Evolutionary conservation across 1,284 basidiomycete genomes (phyloP), one percentile per base, ranked within the genome.

Genomic region (Ganoderma boninense): DNA sequence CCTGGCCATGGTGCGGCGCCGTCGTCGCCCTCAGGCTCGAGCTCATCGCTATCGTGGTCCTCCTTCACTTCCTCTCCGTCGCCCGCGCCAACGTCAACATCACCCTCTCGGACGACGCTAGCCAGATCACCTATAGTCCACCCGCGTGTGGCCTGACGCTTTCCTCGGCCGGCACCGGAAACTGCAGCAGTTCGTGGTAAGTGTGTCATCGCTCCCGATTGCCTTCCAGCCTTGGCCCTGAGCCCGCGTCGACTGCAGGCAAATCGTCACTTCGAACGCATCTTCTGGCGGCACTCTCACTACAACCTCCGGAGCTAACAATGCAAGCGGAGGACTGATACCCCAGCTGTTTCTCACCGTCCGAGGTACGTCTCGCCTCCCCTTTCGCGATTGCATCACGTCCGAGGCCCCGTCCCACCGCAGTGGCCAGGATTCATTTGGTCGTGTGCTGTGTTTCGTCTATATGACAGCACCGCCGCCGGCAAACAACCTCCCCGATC

Each of bases 271-370:
- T 52, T 72, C 77, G 14, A 64, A 73, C 16, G 72, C 70, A 46
- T 76, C 75, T 56, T 73, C 78, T 18, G 70, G 72, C 65, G 76
- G 76, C 46, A 74, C 76, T 26, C 73, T 80, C 23, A 78, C 78
- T 43, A 76, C 77, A n/a, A 80, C 79, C 52, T 72, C 67, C 44
- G 79, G 79, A 13, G 76, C 79, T 14, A 76, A 70, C 20, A 46
- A 72, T 32, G 69, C 69, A 4, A 72, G 70, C n/a, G 75, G 73
- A 11, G 72, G 71, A 32, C 52, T 80, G 61, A 69, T 78, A 42
- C 79, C 79, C 52, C 79, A 80, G 68, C 69, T 80, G 26, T 80
- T 79, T 70, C 74, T 80, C 64, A 71, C 74, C 43, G 73, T 80
- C 64, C 73, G 75, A 67, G 79, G 79, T 69, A 35, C 46, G 72